Evolutionary conservation across 768 basidiomycete species (phyloP).

Genomic region (Lentinus tigrinus): DNA sequence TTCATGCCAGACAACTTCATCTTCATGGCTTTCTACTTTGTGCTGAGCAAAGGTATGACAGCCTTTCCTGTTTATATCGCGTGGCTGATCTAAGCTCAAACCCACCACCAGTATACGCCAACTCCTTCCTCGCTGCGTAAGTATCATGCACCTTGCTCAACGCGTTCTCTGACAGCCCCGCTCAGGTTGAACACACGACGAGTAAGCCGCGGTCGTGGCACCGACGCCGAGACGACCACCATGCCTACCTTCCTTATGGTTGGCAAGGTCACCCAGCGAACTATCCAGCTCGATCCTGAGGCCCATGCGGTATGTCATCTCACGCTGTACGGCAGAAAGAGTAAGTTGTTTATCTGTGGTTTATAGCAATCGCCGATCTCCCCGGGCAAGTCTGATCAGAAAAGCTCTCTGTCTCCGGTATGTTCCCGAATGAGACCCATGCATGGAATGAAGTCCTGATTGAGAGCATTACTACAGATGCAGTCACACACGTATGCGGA

Average conservation of each 20-base stretch:
- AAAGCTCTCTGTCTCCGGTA: slow-evolving; percentile 3
- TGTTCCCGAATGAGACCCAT: background rate
- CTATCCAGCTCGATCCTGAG: slow-evolving; percentile 11
- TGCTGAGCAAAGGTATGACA: slow-evolving; percentile 60
- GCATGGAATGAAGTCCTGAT: background rate
- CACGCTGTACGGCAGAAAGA: too few relatives aligned
- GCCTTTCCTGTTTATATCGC: background rate
- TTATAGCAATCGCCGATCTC: background rate
- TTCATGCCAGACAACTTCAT: slow-evolving; percentile 52
- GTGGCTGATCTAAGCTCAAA: background rate
- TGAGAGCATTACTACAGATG: background rate
- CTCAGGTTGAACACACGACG: slow-evolving; percentile 60
- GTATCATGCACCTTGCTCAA: slow-evolving; percentile 18
- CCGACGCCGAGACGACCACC: slow-evolving; percentile 39
- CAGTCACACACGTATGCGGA: slow-evolving; percentile 8
- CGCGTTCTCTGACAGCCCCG: background rate
- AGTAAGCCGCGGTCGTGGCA: slow-evolving; percentile 51
- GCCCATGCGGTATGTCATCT: slow-evolving; percentile 3
- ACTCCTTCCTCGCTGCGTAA: slow-evolving; percentile 67
- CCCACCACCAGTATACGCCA: slow-evolving; percentile 49
- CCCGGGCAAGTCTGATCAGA: slow-evolving; percentile 2
- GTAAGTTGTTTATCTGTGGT: too few relatives aligned
- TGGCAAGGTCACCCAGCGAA: slow-evolving; percentile 24
- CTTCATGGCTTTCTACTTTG: slow-evolving; percentile 61
- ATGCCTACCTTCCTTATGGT: slow-evolving; percentile 30